Evolutionary conservation across 352 stramenopile genomes (phyloP).

Genomic region (Phytophthora cryptogea): DNA sequence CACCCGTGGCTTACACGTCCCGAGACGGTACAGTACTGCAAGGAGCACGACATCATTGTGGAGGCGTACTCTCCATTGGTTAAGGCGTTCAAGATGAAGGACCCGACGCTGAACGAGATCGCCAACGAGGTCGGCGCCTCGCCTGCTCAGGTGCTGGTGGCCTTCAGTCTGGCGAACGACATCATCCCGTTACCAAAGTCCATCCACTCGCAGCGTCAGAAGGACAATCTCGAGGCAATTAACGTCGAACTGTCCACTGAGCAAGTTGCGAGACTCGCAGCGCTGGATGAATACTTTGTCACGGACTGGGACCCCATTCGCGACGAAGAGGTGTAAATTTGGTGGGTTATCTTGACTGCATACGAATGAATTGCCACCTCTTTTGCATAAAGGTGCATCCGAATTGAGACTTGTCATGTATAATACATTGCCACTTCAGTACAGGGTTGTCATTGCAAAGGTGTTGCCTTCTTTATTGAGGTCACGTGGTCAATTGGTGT

Average conservation of each 20-base stretch:
- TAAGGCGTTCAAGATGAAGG: conserved; percentile 43
- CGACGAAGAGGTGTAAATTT: conserved; percentile 40
- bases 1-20: conserved; percentile 71
- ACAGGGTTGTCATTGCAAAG: no score
- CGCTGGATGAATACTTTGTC: conserved; percentile 51
- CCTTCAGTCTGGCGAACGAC: conserved; percentile 53
- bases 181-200: conserved; percentile 73
- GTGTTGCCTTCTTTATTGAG: no score
- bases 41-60: conserved; percentile 48
- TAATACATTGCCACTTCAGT: no score
- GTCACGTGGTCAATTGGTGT: conserved; percentile 15
- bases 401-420: conserved; percentile 1
- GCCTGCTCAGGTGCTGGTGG: conserved; percentile 57
- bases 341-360: no score
- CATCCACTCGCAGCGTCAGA: conserved; percentile 44
- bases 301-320: conserved; percentile 58
- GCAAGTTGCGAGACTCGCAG: conserved; percentile 44
- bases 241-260: conserved; percentile 38
- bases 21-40: conserved; percentile 69
- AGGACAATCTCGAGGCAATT: conserved; percentile 54
- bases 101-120: conserved; percentile 42
- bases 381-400: not conserved
- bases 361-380: no score
- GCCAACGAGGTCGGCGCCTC: conserved; percentile 40
- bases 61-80: conserved; percentile 67